Percentiles rank a stretch among this genome's conserved stretches.
Evolutionary conservation across 2,329 filamentous ascomycete genomes (phyloP).

Genomic region (Beauveria caledonica): DNA sequence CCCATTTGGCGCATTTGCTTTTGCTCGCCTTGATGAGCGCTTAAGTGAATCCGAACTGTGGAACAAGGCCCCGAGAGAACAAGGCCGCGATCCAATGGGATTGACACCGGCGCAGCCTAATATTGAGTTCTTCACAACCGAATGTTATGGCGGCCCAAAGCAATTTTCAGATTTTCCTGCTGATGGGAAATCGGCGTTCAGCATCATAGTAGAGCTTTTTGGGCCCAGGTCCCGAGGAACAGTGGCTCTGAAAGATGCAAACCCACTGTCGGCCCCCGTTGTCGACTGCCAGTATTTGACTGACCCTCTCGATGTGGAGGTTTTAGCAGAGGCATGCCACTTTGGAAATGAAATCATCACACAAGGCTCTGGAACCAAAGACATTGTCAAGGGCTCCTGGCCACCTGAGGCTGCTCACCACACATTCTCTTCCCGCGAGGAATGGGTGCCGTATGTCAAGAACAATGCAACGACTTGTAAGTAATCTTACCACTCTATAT

Average conservation of each 20-base stretch:
- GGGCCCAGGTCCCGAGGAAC: slow-evolving; percentile 47
- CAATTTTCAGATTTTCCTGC: slow-evolving; percentile 46
- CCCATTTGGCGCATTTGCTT: slow-evolving; percentile 56
- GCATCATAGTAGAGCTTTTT: slow-evolving; percentile 50
- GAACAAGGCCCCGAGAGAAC: slow-evolving; percentile 37
- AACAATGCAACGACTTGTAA: slow-evolving; percentile 53
- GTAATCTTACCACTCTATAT: slow-evolving; percentile 13
- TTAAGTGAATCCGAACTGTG: slow-evolving; percentile 47
- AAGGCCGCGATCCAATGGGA: slow-evolving; percentile 55
- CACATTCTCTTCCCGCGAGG: slow-evolving; percentile 41
- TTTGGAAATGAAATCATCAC: slow-evolving; percentile 54
- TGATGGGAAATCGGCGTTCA: slow-evolving; percentile 46
- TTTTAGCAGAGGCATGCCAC: slow-evolving; percentile 49
- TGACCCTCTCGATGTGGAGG: slow-evolving; percentile 49
- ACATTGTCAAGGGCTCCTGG: slow-evolving; percentile 53
- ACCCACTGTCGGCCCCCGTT: slow-evolving; percentile 43
- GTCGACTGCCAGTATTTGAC: slow-evolving; percentile 52
- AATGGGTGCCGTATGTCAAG: slow-evolving; percentile 50
- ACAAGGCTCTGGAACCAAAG: slow-evolving; percentile 47
- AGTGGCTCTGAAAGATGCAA: slow-evolving; percentile 40
- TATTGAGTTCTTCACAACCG: slow-evolving; percentile 54
- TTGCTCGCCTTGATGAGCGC: slow-evolving; percentile 52
- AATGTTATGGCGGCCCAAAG: slow-evolving; percentile 53
- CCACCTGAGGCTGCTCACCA: slow-evolving; percentile 44
- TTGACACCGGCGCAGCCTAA: slow-evolving; percentile 48